Base-by-base conservation (phyloP, 2,329 filamentous ascomycete species). In the Cladophialophora carrionii region DNA sequence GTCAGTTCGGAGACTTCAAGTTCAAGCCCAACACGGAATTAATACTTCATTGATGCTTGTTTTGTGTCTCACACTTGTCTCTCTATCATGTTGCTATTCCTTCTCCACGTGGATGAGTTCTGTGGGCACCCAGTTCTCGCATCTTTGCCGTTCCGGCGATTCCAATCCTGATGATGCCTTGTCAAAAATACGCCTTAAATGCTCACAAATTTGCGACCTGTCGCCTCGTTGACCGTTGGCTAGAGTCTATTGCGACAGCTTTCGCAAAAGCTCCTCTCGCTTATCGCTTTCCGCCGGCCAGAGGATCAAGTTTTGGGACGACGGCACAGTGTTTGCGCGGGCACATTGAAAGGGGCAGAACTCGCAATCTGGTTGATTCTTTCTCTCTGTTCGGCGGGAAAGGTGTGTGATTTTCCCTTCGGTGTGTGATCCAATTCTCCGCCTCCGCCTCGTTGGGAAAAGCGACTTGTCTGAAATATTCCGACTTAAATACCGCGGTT, bases 401-500 rank as follows among this genome's bases (percentile, higher is more conserved):
- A 14, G n/a, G n/a, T n/a, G 37, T 43, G 17, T 17, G 37, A 14
- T 43, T n/a, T 43, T 6, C 17, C n/a, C n/a, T n/a, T 43, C 37
- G 17, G 17, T 20, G 17, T 20, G 37, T n/a, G 17, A 1, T 43
- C 17, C n/a, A n/a, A 43, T 6, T 43, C n/a, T n/a, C n/a, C n/a
- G n/a, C n/a, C 37, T 8, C 37, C 17, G 6, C 17, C 37, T n/a
- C 37, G 17, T 20, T 3, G 6, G 37, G n/a, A n/a, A 43, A 17
- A 14, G 3, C 14, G 17, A 43, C 2, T n/a, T 20, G 4, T 7
- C 14, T n/a, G n/a, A n/a, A 43, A n/a, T 17, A n/a, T 43, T 43
- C 37, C 6, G 17, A n/a, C n/a, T 81, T 81, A 97, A 73, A 99
- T 94, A 12, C 95, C 95, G 74, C 95, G 87, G 78, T 99, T 98